Evolutionary conservation across 257 asterid species (phyloP).

Genomic region (Linaria vulgaris): DNA sequence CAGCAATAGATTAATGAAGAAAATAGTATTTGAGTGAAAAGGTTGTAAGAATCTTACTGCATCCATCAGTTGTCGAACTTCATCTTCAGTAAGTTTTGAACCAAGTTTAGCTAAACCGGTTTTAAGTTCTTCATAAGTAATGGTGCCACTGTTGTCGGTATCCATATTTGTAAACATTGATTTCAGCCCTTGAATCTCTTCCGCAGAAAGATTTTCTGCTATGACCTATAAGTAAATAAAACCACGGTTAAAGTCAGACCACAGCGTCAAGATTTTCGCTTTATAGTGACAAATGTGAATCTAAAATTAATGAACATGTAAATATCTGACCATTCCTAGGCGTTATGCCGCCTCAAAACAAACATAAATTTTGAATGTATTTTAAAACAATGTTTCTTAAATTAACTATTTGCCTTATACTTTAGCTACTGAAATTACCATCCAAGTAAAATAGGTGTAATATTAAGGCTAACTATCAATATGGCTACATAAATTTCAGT

Average conservation of each 20-base stretch:
- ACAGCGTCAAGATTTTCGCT: not conserved
- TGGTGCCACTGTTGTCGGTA: constrained; percentile 63
- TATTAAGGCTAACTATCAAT: too few species aligned
- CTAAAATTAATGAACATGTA: too few species aligned
- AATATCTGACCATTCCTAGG: too few species aligned
- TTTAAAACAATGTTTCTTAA: too few species aligned
- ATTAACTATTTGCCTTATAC: too few species aligned
- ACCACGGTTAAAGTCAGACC: not conserved
- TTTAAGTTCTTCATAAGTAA: constrained; percentile 66
- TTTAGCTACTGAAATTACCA: too few species aligned
- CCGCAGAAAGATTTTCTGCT: constrained; percentile 62
- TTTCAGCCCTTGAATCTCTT: constrained; percentile 61
- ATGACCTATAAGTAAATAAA: constrained; percentile 36
- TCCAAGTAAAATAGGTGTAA: too few species aligned
- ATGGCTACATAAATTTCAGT: too few species aligned
- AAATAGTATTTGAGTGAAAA: not conserved
- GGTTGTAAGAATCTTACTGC: constrained; percentile 38
- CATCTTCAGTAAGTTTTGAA: constrained; percentile 54
- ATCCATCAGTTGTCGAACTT: constrained; percentile 66
- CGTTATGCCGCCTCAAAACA: too few species aligned
- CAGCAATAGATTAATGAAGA: not conserved
- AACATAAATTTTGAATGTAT: too few species aligned
- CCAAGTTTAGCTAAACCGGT: constrained; percentile 60
- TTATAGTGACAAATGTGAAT: not conserved
- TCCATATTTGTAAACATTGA: constrained; percentile 67